These are phyloP conservation scores for Verruconis gallopava DNA, from an alignment of 2,329 filamentous ascomycete species.

Conservation along the genomic window DNA sequence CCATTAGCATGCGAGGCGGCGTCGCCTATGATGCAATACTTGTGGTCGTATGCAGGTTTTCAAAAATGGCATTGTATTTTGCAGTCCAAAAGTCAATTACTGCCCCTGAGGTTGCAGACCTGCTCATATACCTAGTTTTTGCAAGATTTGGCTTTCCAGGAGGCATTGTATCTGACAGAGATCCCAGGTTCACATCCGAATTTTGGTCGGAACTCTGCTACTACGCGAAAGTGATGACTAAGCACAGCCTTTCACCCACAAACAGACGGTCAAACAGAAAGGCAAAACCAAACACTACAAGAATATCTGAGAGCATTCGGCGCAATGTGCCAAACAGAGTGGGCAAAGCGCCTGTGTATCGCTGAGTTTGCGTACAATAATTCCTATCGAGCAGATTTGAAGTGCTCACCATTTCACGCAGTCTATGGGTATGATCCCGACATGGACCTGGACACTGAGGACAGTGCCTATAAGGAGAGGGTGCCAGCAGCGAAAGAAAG, in stretches of 20 bases:
- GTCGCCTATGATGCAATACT: constrained; percentile 12
- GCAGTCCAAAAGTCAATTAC: constrained; percentile 10
- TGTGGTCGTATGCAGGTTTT: constrained; percentile 15
- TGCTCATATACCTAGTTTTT: constrained; percentile 1
- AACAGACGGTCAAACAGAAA: constrained; percentile 12
- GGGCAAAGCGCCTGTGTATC: neutral
- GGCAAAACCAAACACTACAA: constrained; percentile 10
- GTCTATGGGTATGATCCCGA: no score
- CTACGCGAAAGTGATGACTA: constrained; percentile 6
- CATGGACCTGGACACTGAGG: no score
- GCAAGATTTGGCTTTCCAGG: constrained; percentile 4
- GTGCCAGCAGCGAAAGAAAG: neutral
- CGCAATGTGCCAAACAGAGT: neutral
- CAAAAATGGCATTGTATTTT: constrained; percentile 15
- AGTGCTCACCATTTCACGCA: neutral
- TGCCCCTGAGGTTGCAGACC: constrained; percentile 10
- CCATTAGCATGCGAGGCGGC: neutral
- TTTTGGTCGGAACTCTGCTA: constrained; percentile 10
- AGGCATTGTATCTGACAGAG: constrained; percentile 10
- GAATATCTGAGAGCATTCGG: constrained; percentile 11
- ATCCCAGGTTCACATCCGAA: constrained; percentile 8
- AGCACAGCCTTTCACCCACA: constrained; percentile 10
- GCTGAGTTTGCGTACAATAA: constrained; percentile 4
- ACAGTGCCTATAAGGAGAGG: neutral
- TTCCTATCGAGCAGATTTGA: neutral